These are phyloP conservation scores for Helminthosporium solani DNA, from an alignment of 2,329 filamentous ascomycete species.

Conservation along the genomic window DNA sequence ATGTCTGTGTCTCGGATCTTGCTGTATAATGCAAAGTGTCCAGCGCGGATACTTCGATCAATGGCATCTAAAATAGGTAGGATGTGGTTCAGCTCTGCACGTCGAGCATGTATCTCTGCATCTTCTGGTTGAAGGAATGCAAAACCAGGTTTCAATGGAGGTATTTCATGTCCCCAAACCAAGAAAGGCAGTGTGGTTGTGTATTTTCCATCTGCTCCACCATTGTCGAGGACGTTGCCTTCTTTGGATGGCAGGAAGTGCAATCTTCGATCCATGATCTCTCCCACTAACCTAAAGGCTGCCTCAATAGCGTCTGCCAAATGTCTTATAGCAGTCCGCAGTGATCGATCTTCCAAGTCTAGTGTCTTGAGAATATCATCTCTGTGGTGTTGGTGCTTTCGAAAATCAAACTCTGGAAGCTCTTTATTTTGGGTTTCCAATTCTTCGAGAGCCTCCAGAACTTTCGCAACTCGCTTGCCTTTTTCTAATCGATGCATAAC, in stretches of 20 bases:
- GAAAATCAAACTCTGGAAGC: neutral
- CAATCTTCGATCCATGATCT: neutral
- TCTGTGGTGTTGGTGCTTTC: neutral
- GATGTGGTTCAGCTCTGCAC: neutral
- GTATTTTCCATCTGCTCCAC: neutral
- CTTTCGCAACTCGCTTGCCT: neutral
- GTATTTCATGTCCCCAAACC: neutral
- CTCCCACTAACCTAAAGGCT: neutral
- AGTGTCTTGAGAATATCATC: conserved; percentile 2
- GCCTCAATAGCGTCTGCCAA: neutral
- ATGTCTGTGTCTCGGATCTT: neutral
- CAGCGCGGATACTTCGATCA: neutral
- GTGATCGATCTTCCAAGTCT: neutral
- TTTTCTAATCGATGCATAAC: neutral
- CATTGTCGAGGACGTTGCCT: neutral
- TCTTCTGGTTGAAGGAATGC: neutral
- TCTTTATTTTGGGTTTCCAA: neutral
- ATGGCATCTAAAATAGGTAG: conserved; percentile 2
- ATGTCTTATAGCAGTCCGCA: neutral
- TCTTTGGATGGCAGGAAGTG: neutral
- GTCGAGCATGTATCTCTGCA: neutral
- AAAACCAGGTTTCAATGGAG: neutral
- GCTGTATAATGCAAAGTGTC: neutral
- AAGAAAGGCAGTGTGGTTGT: neutral
- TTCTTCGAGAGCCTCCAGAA: neutral